These are phyloP conservation scores for Persicaria tinctoria DNA, from an alignment of 148 eudicot genomes.

Conservation along the genomic window DNA sequence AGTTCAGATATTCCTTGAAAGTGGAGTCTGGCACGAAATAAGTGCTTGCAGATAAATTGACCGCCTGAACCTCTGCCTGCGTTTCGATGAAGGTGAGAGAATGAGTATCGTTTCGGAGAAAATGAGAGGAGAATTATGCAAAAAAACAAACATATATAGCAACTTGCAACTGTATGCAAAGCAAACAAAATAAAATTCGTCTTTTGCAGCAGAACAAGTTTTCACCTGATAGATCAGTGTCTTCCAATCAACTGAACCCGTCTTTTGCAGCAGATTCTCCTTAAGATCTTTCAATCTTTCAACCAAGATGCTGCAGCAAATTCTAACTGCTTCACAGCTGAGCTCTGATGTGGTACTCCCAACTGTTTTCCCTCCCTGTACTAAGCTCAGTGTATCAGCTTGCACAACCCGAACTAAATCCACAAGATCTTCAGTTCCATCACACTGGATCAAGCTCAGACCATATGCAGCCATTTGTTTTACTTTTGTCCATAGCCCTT, in stretches of 20 bases:
- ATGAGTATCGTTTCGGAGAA: no score
- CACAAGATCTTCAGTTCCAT: slow-evolving; percentile 48
- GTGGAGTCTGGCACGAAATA: slow-evolving; percentile 46
- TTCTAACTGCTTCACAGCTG: slow-evolving; percentile 85
- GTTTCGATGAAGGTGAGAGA: background rate
- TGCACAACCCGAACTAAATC: slow-evolving; percentile 74
- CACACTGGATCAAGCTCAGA: slow-evolving; percentile 46
- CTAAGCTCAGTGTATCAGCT: slow-evolving; percentile 68
- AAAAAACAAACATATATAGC: background rate
- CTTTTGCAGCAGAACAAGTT: background rate
- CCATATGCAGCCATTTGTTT: slow-evolving; percentile 77
- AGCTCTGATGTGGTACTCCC: slow-evolving; percentile 90
- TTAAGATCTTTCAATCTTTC: slow-evolving; percentile 55
- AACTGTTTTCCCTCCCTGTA: slow-evolving; percentile 85
- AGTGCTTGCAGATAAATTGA: slow-evolving; percentile 63
- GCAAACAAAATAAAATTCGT: background rate
- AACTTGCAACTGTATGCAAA: background rate
- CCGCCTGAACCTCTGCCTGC: slow-evolving; percentile 56
- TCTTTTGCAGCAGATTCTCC: slow-evolving; percentile 40
- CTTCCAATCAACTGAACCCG: slow-evolving; percentile 53
- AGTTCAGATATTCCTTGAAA: slow-evolving; percentile 57
- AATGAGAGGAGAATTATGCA: no score
- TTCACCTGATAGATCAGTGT: slow-evolving; percentile 48
- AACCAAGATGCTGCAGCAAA: slow-evolving; percentile 70
- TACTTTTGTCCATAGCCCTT: slow-evolving; percentile 94